A percentile compares a stretch with the other conserved stretches of the same genome.
These are phyloP conservation scores for Suillus lakei DNA, from an alignment of 768 basidiomycete species.

Conservation along the genomic window DNA sequence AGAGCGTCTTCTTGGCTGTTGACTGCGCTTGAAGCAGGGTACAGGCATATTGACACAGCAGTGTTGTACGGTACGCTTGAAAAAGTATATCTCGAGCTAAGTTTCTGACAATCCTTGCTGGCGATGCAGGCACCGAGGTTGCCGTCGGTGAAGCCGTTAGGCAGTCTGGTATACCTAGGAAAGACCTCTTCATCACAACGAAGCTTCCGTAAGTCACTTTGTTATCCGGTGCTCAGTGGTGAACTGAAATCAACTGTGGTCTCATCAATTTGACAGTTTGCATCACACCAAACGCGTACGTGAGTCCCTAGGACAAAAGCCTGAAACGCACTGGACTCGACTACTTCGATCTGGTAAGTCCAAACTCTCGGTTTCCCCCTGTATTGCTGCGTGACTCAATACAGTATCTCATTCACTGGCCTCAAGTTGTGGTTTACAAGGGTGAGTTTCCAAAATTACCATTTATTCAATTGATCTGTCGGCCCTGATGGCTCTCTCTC, in stretches of 20 bases:
- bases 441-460: constrained; percentile 16
- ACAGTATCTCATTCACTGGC: constrained; percentile 47
- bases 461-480: neutral
- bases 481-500: constrained; percentile 12
- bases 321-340: constrained; percentile 40
- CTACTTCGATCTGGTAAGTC: constrained; percentile 49
- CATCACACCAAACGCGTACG: constrained; percentile 40
- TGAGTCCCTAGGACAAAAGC: constrained; percentile 38
- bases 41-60: constrained; percentile 49
- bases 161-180: constrained; percentile 52
- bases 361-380: neutral
- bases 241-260: constrained; percentile 7
- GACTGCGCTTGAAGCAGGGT: constrained; percentile 38
- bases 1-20: constrained; percentile 5
- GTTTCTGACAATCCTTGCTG: neutral
- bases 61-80: constrained; percentile 33
- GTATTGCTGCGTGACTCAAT: neutral
- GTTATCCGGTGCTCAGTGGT: neutral
- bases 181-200: constrained; percentile 54
- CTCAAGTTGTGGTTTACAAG: constrained; percentile 28
- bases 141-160: constrained; percentile 49
- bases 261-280: constrained; percentile 18
- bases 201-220: constrained; percentile 44
- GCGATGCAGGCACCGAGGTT: constrained; percentile 40
- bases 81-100: neutral